Evolutionary conservation across 768 basidiomycete species (phyloP).

Genomic region (Ephemerocybe angulata): DNA sequence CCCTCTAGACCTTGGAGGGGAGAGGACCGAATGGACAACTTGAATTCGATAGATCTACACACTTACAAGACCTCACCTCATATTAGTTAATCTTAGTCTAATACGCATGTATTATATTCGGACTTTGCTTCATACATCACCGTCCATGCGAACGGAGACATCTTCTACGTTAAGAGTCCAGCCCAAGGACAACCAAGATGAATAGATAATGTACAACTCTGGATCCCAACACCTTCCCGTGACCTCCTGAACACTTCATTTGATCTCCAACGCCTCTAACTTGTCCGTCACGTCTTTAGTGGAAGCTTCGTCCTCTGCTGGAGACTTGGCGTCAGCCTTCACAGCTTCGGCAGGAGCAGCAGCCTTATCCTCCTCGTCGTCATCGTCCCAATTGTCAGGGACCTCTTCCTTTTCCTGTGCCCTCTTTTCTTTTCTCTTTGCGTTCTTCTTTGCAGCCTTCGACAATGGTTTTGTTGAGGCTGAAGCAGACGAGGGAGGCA

Average conservation of each 20-base stretch:
- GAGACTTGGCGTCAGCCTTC: constrained; percentile 21
- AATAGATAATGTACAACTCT: no score
- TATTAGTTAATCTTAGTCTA: no score
- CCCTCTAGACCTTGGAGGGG: constrained; percentile 21
- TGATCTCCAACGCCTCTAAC: constrained; percentile 57
- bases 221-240: no score
- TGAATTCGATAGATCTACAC: neutral
- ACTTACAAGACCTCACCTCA: no score
- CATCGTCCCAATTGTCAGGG: constrained; percentile 79
- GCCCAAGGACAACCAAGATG: no score
- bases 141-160: no score
- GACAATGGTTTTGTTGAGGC: constrained; percentile 45
- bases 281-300: constrained; percentile 39
- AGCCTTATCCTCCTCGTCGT: constrained; percentile 43
- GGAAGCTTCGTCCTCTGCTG: constrained; percentile 12
- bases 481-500: constrained; percentile 49
- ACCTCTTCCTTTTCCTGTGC: constrained; percentile 51
- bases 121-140: no score
- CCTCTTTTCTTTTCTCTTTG: constrained; percentile 74
- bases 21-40: neutral
- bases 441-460: constrained; percentile 81
- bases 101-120: no score
- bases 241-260: no score
- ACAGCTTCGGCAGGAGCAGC: constrained; percentile 21
- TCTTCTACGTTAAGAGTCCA: no score